phyloP scores from a whole-genome alignment of 2,329 filamentous ascomycete species.

The Colletotrichum gloeosporioides region DNA sequence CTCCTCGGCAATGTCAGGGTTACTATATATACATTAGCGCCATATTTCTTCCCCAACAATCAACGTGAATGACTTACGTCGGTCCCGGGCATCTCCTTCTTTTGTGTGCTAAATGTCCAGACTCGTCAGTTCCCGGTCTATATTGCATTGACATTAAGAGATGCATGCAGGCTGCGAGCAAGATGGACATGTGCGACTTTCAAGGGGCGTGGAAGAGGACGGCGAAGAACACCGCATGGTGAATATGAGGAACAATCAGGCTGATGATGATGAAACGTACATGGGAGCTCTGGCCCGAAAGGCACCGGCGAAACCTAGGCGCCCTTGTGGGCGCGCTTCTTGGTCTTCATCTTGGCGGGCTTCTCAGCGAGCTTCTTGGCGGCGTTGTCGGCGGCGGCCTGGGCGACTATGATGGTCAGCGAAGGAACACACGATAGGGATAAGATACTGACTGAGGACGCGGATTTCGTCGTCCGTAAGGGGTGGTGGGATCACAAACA shows the following conservation, averaged over 20 bases:
- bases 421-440: accelerated
- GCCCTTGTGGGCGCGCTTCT: background rate
- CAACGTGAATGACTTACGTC: background rate
- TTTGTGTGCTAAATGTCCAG: background rate
- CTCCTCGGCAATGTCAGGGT: background rate
- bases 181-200: accelerated
- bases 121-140: background rate
- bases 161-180: background rate
- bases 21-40: background rate
- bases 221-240: too few species aligned
- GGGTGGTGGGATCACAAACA: accelerated
- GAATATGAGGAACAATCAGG: background rate
- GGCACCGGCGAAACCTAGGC: background rate
- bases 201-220: background rate
- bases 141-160: background rate
- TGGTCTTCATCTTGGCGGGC: background rate
- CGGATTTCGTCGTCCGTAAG: too few species aligned
- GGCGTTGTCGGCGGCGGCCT: too few species aligned
- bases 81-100: background rate
- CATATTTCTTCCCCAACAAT: background rate
- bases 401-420: background rate
- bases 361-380: too few species aligned
- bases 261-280: background rate
- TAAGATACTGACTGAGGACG: background rate
- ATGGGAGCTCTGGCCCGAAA: background rate